Conservation (phyloP, 2,329 filamentous ascomycete species). For the Drechslerella coelobrocha region DNA sequence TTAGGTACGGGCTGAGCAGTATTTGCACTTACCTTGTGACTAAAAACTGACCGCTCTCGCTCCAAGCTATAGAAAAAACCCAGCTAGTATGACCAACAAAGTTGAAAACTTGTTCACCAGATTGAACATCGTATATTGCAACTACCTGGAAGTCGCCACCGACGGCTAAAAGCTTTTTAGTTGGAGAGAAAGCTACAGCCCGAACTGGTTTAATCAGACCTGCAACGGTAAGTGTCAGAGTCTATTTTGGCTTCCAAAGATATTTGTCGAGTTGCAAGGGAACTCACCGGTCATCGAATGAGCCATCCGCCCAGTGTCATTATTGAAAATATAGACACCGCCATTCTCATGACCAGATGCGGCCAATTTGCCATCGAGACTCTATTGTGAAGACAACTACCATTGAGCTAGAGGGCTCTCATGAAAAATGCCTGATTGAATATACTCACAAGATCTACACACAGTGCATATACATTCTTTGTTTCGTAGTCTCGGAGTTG, state of each 20-base stretch:
- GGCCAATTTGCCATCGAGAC: constrained; percentile 78
- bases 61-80: constrained; percentile 94
- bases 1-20: background rate
- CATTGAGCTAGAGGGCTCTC: constrained; percentile 11
- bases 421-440: background rate
- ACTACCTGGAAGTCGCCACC: constrained; percentile 89
- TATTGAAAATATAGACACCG: constrained; percentile 92
- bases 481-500: constrained; percentile 88
- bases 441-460: constrained; percentile 73
- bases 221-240: constrained; percentile 56
- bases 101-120: constrained; percentile 90
- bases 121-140: constrained; percentile 87
- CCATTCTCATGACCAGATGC: constrained; percentile 94
- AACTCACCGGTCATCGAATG: constrained; percentile 79
- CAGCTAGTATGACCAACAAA: constrained; percentile 80
- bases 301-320: constrained; percentile 80
- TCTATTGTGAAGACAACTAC: constrained; percentile 59
- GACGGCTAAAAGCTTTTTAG: constrained; percentile 81
- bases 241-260: background rate
- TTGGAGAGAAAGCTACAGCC: constrained; percentile 84
- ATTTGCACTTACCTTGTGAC: constrained; percentile 71
- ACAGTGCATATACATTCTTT: constrained; percentile 88
- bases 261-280: too few relatives aligned
- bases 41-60: constrained; percentile 86
- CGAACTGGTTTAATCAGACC: constrained; percentile 87